A percentile compares a stretch with the other conserved stretches of the same genome.
Evolutionary conservation across 1,284 basidiomycete species (phyloP).

Genomic region (Porodaedalea pini): DNA sequence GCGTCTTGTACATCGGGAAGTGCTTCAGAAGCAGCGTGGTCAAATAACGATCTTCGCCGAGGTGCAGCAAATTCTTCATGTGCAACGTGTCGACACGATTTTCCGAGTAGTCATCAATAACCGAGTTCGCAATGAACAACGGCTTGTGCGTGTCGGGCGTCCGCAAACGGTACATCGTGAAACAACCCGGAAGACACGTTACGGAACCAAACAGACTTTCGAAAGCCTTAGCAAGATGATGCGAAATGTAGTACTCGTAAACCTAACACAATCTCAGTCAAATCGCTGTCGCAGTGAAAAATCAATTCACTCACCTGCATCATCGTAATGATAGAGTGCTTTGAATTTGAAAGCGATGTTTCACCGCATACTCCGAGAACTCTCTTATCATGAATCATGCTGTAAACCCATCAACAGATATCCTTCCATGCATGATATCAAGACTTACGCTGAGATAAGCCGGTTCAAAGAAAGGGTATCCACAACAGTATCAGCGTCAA

Average conservation of each 20-base stretch:
- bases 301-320: slow-evolving; percentile 69
- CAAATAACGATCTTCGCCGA: slow-evolving; percentile 98
- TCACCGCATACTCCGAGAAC: slow-evolving; percentile 92
- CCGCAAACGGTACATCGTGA: slow-evolving; percentile 90
- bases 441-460: slow-evolving; percentile 82
- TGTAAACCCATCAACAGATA: slow-evolving; percentile 32
- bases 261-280: slow-evolving; percentile 45
- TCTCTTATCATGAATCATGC: slow-evolving; percentile 92
- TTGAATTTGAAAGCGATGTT: slow-evolving; percentile 85
- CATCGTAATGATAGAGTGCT: slow-evolving; percentile 95
- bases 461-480: slow-evolving; percentile 84
- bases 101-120: slow-evolving; percentile 93
- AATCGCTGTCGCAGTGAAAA: slow-evolving; percentile 13
- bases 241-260: slow-evolving; percentile 98
- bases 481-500: slow-evolving; percentile 97
- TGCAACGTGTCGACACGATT: slow-evolving; percentile 96
- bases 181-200: slow-evolving; percentile 97
- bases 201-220: slow-evolving; percentile 96
- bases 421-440: neutral
- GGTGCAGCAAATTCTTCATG: slow-evolving; percentile 94
- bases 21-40: slow-evolving; percentile 95
- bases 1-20: slow-evolving; percentile 90
- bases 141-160: slow-evolving; percentile 93
- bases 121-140: slow-evolving; percentile 81
- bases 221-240: slow-evolving; percentile 97